Conservation (phyloP, 352 stramenopile genomes). For the Phytophthora melonis region DNA sequence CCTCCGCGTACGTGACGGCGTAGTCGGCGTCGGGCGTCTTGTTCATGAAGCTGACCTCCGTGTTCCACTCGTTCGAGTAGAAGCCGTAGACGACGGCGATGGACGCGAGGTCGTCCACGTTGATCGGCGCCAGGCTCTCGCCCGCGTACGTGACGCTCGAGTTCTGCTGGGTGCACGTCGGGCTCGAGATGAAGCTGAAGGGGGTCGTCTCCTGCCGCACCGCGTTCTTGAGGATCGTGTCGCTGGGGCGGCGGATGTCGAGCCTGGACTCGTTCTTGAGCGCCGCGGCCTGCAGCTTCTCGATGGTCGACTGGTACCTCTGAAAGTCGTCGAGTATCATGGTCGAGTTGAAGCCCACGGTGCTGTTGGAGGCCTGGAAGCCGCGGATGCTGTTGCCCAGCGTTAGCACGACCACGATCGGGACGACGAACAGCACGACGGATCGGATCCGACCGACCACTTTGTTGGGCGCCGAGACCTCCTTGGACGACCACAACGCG, state of each 20-base stretch:
- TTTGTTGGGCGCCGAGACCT: constrained; percentile 17
- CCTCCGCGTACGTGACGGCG: constrained; percentile 21
- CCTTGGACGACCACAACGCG: constrained; percentile 42
- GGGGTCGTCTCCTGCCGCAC: constrained; percentile 35
- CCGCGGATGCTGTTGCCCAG: constrained; percentile 59
- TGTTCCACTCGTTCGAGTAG: constrained; percentile 57
- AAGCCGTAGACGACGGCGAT: constrained; percentile 62
- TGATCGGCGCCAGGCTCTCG: constrained; percentile 39
- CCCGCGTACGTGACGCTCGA: constrained; percentile 26
- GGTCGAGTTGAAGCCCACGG: constrained; percentile 54
- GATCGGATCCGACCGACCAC: constrained; percentile 19
- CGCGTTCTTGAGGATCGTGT: constrained; percentile 57
- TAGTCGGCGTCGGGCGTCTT: constrained; percentile 22
- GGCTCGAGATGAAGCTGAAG: constrained; percentile 47
- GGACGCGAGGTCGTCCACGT: constrained; percentile 50
- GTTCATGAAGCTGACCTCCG: constrained; percentile 42
- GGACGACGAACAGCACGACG: constrained; percentile 49
- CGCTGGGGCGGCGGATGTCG: constrained; percentile 27
- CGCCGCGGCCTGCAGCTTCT: constrained; percentile 29
- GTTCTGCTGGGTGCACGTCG: constrained; percentile 43
- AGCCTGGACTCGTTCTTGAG: constrained; percentile 23
- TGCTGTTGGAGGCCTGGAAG: constrained; percentile 61
- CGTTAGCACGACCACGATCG: constrained; percentile 49
- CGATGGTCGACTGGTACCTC: constrained; percentile 43
- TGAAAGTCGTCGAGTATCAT: constrained; percentile 55